Conservation (phyloP, 257 asterid genomes). For the Cynanchum wilfordii region DNA sequence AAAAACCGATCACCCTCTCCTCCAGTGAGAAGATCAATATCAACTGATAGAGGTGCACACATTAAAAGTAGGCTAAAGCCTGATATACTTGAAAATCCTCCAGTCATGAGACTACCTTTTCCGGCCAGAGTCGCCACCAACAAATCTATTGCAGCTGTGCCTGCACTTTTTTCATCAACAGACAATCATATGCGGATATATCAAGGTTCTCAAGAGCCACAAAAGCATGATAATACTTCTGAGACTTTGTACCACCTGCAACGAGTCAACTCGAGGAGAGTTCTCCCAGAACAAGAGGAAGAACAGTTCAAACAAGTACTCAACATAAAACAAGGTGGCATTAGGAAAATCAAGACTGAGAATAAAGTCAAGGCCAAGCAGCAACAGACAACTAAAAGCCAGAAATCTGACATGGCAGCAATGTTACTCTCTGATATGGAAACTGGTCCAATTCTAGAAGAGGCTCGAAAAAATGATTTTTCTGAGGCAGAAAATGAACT, state of each 20-base stretch:
- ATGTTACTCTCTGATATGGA: slow-evolving; percentile 32
- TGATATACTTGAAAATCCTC: slow-evolving; percentile 50
- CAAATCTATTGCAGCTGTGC: slow-evolving; percentile 37
- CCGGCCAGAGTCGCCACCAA: slow-evolving; percentile 59
- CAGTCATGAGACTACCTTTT: slow-evolving; percentile 49
- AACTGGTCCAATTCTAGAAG: slow-evolving; percentile 32
- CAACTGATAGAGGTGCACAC: slow-evolving; percentile 65
- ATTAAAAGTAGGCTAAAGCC: slow-evolving; percentile 43
- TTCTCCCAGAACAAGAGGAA: slow-evolving; percentile 50
- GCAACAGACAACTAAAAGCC: slow-evolving; percentile 45
- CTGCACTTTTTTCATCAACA: slow-evolving; percentile 36
- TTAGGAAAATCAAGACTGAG: slow-evolving; percentile 55
- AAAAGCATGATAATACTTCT: slow-evolving; percentile 38
- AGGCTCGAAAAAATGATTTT: slow-evolving; percentile 38
- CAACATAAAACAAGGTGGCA: slow-evolving; percentile 62
- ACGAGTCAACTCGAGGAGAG: slow-evolving; percentile 42
- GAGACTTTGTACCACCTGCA: slow-evolving; percentile 48
- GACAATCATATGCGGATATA: slow-evolving; percentile 21
- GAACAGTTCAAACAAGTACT: slow-evolving; percentile 67
- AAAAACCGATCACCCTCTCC: slow-evolving; percentile 74
- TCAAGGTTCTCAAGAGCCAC: slow-evolving; percentile 39
- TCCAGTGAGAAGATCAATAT: slow-evolving; percentile 74
- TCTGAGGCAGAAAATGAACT: slow-evolving; percentile 53
- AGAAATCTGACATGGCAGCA: slow-evolving; percentile 39
- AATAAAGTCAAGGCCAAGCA: slow-evolving; percentile 48